Evolutionary conservation across 208 protist genomes (phyloP), one percentile per base, ranked within the genome.

Genomic region (Trypanosoma theileri): DNA sequence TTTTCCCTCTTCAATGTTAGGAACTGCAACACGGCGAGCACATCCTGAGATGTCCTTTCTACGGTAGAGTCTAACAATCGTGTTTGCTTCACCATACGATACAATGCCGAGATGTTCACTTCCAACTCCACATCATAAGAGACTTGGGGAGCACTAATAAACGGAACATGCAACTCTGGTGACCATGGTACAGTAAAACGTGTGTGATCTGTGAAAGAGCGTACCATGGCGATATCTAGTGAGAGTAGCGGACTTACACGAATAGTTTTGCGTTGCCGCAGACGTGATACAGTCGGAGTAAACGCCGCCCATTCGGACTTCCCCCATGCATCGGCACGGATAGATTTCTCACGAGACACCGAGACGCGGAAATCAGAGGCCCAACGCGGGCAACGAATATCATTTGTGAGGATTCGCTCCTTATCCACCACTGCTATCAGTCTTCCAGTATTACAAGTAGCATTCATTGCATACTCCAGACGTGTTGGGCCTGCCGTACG

Each of bases 71-170:
- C 75, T 10, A 81, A 53, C 58, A 77, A 54, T 12, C 67, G 72
- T 50, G 72, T 77, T 14, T 59, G 54, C 65, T 75, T 78, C 71
- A 84, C 88, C 62, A 57, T 79, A 31, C 69, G 67, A 48, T 85
- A 59, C 44, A 93, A 28, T 31, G 41, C 57, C 12, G 54, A 71
- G 14, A 93, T 40, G 54, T 89, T 57, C 10, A 93, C 59, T 77
- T 93, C 85, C 55, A 91, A 51, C 67, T 93, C 88, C 9, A 93
- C 73, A 48, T 73, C 67, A 66, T 69, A 70, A 16, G 70, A 66
- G 2, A 70, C 16, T 6, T 70, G 48, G 3, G 70, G 70, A 17
- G 72, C 65, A 48, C 66, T 77, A 22, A 77, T 55, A 45, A 69
- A 69, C 24, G 65, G 72, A 42, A 71, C 58, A 7, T 26, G 65